Conservation (phyloP, 805 yeast genomes). For the Phaffomyces opuntiae region DNA sequence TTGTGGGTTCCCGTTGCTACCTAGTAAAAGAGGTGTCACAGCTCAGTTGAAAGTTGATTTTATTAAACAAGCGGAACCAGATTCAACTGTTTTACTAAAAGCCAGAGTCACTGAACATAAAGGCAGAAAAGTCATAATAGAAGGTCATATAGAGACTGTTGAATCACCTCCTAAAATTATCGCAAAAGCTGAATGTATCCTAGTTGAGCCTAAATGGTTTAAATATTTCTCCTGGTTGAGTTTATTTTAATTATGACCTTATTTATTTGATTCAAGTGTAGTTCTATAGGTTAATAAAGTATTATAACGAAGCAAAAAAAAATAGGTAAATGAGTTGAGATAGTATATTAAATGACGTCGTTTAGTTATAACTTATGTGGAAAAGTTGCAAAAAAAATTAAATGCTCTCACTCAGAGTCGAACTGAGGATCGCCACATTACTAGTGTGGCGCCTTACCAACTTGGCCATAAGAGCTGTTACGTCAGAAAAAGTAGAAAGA, state of each 20-base stretch:
- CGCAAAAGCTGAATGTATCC: conserved; percentile 60
- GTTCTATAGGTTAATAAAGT: background rate
- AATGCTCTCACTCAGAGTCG: conserved; percentile 64
- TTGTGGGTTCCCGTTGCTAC: conserved; percentile 79
- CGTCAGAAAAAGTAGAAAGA: background rate
- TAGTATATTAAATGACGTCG: too few species aligned
- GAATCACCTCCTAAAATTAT: conserved; percentile 32
- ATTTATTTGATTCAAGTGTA: background rate
- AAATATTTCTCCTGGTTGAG: conserved; percentile 55
- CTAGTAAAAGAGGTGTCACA: conserved; percentile 82
- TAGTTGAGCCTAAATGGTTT: conserved; percentile 89
- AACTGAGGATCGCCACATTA: conserved; percentile 78
- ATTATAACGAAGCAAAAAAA: too few species aligned
- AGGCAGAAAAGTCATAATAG: conserved; percentile 78
- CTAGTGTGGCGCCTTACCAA: conserved; percentile 82
- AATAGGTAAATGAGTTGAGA: too few species aligned
- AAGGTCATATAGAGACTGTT: conserved; percentile 56
- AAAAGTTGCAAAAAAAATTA: conserved; percentile 13
- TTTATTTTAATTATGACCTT: conserved; percentile 22
- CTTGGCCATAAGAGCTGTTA: conserved; percentile 46
- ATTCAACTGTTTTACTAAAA: conserved; percentile 54
- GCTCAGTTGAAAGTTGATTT: conserved; percentile 68
- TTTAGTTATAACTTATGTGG: too few species aligned
- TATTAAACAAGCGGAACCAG: conserved; percentile 39
- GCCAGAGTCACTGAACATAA: conserved; percentile 60